Evolutionary conservation across 371 early-diverging fungal species (phyloP), one percentile per base, ranked within the genome.

Genomic region (Rozella allomycis): DNA sequence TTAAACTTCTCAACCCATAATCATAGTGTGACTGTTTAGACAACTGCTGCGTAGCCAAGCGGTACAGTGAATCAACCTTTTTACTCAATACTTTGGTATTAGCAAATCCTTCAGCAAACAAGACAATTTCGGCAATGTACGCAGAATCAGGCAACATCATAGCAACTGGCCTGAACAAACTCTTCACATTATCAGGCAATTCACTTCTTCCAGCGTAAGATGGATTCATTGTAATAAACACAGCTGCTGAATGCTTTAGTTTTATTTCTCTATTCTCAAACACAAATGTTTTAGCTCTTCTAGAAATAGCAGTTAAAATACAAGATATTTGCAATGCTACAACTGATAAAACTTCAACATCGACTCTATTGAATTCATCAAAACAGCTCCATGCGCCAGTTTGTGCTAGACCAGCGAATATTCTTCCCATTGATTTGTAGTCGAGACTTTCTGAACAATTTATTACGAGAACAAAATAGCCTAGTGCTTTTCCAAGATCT

Each of bases 311-410:
- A 3, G 33, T 14, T 10, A 14, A 17, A 17, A 19, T 33, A 33
- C 33, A 14, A 23, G 21, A 23, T 9, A 14, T 23, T 25, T 23
- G 65, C 0, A 70, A 69, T 6, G 68, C 67, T 23, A 69, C 52
- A 38, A 67, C 65, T 26, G 68, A 67, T 34, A 72, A 51, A 23
- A 67, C 67, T 33, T 70, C 67, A 10, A 58, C 59, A 5, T 56
- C 46, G 6, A 33, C 11, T 23, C 33, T 21, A 23, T 33, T 33
- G 17, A 33, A 33, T 17, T 33, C 33, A 23, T 33, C 33, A 25
- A 33, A 11, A 55, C 38, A 39, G 7, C 63, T 60, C 62, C 63
- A 65, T 7, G 63, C 63, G n/a, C 62, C 60, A 11, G 60, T 60
- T 37, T 58, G 60, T 1, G 54, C 51, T 3, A 63, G 37, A 23